Evolutionary conservation across 2,329 filamentous ascomycete species (phyloP), one percentile per base, ranked within the genome.

Genomic region (Plectosphaerella cucumerina): DNA sequence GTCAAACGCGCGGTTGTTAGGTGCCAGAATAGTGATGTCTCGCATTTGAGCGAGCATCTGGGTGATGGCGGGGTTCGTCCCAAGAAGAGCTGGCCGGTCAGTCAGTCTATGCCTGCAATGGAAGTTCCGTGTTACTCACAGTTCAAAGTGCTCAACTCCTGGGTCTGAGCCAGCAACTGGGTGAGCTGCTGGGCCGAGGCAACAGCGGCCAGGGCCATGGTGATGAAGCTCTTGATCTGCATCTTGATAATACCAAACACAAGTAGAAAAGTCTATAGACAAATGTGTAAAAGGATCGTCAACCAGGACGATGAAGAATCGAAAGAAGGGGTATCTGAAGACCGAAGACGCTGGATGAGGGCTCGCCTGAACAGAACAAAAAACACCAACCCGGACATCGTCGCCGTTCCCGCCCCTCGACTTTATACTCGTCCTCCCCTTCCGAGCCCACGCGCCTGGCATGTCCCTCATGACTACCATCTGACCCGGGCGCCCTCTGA

Each of bases 11-110:
- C 71, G 58, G 57, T 84, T 80, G 57, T 67, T 75, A 0, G 80
- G 80, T 1, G 80, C 80, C 10, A 84, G 70, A 39, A 83, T 67
- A 14, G 82, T 85, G 51, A 84, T 68, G 59, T 84, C 80, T 17
- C 48, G 41, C 5, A 54, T 54, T 6, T 46, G 37, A 2, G 41
- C 31, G n/a, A 57, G 50, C 12, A 55, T 53, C 17, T 60, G 63
- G 60, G 62, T 59, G n/a, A 67, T 63, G 20, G 63, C 62, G 1
- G 65, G 63, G 20, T 63, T 62, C 23, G 61, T 14, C 62, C 58
- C 14, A 56, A 53, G 10, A 59, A 56, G 6, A 70, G 61, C 44
- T 42, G 39, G 6, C 8, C 11, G 14, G 35, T 6, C 4, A 15
- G 35, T 39, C 17, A 39, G 35, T 18, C n/a, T 10, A 11, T 42